These are phyloP conservation scores for Turnera subulata DNA, from an alignment of 345 rosid species.

Conservation along the genomic window DNA sequence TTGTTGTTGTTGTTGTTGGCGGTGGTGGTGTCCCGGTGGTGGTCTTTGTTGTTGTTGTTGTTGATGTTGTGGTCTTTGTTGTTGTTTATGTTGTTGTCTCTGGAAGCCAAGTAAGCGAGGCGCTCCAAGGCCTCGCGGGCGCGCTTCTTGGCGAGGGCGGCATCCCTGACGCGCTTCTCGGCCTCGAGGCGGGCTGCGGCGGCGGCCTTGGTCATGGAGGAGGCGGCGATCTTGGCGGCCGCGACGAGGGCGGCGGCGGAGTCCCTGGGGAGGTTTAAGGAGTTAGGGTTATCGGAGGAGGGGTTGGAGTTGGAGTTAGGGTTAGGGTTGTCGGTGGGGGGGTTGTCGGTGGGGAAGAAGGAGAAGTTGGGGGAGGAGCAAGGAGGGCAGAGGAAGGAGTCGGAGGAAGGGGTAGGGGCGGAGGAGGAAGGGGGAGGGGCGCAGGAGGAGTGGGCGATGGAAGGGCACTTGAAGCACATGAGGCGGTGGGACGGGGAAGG, in stretches of 20 bases:
- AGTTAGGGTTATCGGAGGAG: neutral
- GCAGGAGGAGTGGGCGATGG: slow-evolving; percentile 42
- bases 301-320: slow-evolving; percentile 24
- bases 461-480: slow-evolving; percentile 43
- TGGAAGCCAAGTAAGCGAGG: slow-evolving; percentile 32
- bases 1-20: no score
- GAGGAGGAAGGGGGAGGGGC: slow-evolving; percentile 16
- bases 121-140: slow-evolving; percentile 44
- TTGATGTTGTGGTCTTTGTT: no score
- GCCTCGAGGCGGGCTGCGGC: slow-evolving; percentile 31
- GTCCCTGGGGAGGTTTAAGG: neutral
- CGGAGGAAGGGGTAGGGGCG: slow-evolving; percentile 16
- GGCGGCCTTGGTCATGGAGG: slow-evolving; percentile 30
- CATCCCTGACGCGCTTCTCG: slow-evolving; percentile 30
- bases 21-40: no score
- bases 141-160: slow-evolving; percentile 35
- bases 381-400: slow-evolving; percentile 39
- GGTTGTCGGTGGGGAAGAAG: slow-evolving; percentile 22
- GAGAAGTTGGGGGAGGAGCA: slow-evolving; percentile 43
- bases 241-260: slow-evolving; percentile 42
- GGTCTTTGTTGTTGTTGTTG: no score
- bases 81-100: slow-evolving; percentile 7
- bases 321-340: slow-evolving; percentile 8
- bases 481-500: slow-evolving; percentile 20
- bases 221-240: slow-evolving; percentile 43